Base-by-base conservation (phyloP, 257 asterid species). In the Scutellaria galericulata region DNA sequence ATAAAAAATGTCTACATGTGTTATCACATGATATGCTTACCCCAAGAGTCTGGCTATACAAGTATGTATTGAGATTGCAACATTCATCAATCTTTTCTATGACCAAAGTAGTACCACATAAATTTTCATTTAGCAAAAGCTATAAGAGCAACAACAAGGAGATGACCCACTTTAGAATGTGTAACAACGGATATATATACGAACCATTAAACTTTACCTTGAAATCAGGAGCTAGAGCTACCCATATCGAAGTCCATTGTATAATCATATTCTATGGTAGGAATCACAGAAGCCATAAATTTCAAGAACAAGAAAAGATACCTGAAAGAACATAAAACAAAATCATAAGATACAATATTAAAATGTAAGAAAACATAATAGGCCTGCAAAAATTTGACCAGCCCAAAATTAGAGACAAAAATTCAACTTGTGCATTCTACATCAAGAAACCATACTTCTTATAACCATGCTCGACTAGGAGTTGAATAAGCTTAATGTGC, bases 211-310 rank as follows among this genome's bases (percentile, higher is more conserved):
- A 55, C 52, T 72, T 69, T 74, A 77, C 86, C 82, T 74, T 72
- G 68, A 71, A 81, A 59, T 85, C 78, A 86, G 74, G 89, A 78
- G 81, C 89, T 82, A 56, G 94, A 83, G 88, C 98, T 86, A 57
- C 98, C 97, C 62, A 91, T 86, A 81, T 93, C 96, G 67, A 93
- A 93, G 92, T 90, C 98, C 97, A 93, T 87, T 37, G 98, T 93
- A 81, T 93, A 87, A 80, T 93, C 98, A 69, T 93, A 93, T 78
- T 93, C 98, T 57, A 93, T 93, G 52, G 98, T 93, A 59, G 98
- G 98, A 73, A 93, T 93, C 47, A 91, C 96, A 13, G 98, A 93
- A 57, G 90, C 91, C 85, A 86, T 45, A 75, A 86, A 86, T 80
- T 84, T 86, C 86, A 86, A 82, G 87, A 86, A 86, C 85, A 86